phyloP scores from a whole-genome alignment of 2,329 filamentous ascomycete genomes.

The Apiospora malaysiana region DNA sequence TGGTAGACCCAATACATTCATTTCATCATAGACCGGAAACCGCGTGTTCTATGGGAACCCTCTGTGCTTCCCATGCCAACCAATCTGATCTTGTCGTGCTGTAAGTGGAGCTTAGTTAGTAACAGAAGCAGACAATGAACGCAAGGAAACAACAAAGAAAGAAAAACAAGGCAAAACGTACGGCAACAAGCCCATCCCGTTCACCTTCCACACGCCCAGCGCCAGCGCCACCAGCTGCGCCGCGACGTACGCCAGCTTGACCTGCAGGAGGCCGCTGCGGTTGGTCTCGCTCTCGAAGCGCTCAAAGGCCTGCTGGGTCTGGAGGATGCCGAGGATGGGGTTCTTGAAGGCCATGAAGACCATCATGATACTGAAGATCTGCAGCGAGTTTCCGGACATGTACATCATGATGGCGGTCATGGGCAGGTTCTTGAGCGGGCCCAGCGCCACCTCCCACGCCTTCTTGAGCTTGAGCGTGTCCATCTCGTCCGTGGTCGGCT shows the following conservation, averaged over 20 bases:
- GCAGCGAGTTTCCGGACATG: slow-evolving; percentile 97
- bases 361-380: slow-evolving; percentile 99
- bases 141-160: neutral
- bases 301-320: slow-evolving; percentile 86
- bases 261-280: slow-evolving; percentile 73
- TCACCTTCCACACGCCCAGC: slow-evolving; percentile 94
- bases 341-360: slow-evolving; percentile 99
- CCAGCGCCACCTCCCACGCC: slow-evolving; percentile 95
- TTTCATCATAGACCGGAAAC: slow-evolving; percentile 60
- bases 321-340: slow-evolving; percentile 82
- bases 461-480: slow-evolving; percentile 98
- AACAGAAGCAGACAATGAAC: no score
- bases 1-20: slow-evolving; percentile 19
- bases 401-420: slow-evolving; percentile 99
- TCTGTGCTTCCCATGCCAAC: slow-evolving; percentile 90
- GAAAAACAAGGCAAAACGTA: slow-evolving; percentile 52
- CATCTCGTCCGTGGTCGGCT: slow-evolving; percentile 82
- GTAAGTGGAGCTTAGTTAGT: slow-evolving; percentile 35
- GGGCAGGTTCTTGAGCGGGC: slow-evolving; percentile 89
- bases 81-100: slow-evolving; percentile 96
- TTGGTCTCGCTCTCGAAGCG: slow-evolving; percentile 87
- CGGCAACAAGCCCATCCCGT: slow-evolving; percentile 94
- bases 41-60: slow-evolving; percentile 70
- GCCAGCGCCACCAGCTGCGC: slow-evolving; percentile 86
- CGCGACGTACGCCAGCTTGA: slow-evolving; percentile 85